Base-by-base conservation (phyloP, 352 stramenopile species). In the Phytophthora vignae region DNA sequence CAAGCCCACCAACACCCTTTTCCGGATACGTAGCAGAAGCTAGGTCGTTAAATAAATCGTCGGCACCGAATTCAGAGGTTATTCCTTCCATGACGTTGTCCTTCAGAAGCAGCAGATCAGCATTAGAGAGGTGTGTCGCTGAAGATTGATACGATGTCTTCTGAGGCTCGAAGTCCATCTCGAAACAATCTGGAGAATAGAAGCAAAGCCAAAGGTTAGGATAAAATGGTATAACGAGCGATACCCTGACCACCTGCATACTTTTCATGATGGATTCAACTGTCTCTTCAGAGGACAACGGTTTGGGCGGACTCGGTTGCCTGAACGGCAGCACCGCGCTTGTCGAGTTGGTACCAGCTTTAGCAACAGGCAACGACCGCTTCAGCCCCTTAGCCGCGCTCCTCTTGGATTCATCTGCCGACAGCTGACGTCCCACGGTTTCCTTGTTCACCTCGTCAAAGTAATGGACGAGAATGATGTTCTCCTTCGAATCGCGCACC, bases 381-480 rank as follows among this genome's bases (percentile, higher is more conserved):
- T 87, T 85, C 2, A 88, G 17, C 5, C 81, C 75, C 46, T 88
- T 88, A 9, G 11, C 48, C 33, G 40, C 5, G 42, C 15, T 49
- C 42, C 2, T 67, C 12, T 55, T 69, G 27, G 7, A 64, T 44
- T 19, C 50, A 25, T 60, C 22, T 9, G 48, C 53, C 5, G 42
- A 36, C n/a, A 44, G 25, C 25, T 48, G 66, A 64, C 50, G 31
- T 59, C 27, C 19, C 27, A 53, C 48, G 19, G 36, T 33, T 19
- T 73, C 55, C 70, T 92, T 95, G 67, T 90, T 77, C 4, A 77
- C 66, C 74, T 95, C 87, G 40, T 96, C 86, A 73, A 96, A 92
- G 76, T 96, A 96, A 60, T 96, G 90, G 3, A 96, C 90, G n/a
- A 96, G 85, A 21, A 96, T 82, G 38, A 95, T 80, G 36, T 82